phyloP scores from a whole-genome alignment of 2,329 filamentous ascomycete genomes.

The Alternaria arborescens region DNA sequence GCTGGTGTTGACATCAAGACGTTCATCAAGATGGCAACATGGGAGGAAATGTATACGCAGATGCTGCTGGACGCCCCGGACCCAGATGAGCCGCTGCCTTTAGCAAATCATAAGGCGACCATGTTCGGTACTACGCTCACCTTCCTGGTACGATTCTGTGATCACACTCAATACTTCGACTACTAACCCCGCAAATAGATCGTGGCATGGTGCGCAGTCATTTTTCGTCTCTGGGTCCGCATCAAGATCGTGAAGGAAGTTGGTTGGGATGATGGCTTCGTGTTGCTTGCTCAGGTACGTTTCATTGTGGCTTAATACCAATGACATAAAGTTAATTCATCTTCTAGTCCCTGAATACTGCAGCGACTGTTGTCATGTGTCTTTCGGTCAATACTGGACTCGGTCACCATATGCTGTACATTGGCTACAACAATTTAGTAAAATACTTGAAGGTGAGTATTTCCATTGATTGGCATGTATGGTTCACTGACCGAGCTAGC shows the following conservation, averaged over 20 bases:
- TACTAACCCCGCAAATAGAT: constrained; percentile 28
- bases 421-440: constrained; percentile 17
- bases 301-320: neutral
- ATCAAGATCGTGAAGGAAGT: constrained; percentile 40
- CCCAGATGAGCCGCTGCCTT: constrained; percentile 37
- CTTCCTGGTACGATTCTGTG: constrained; percentile 33
- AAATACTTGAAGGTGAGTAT: constrained; percentile 28
- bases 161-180: neutral
- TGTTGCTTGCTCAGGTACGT: constrained; percentile 41
- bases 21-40: constrained; percentile 23
- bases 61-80: constrained; percentile 37
- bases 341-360: constrained; percentile 35
- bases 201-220: constrained; percentile 39
- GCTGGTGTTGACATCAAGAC: constrained; percentile 8
- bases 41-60: constrained; percentile 27
- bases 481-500: constrained; percentile 18
- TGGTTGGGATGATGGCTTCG: constrained; percentile 49
- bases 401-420: constrained; percentile 45
- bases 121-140: constrained; percentile 37
- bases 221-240: constrained; percentile 41
- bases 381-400: constrained; percentile 40
- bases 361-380: constrained; percentile 35
- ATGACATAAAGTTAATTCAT: constrained; percentile 5
- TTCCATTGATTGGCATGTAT: neutral
- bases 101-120: constrained; percentile 37